Percentiles rank a stretch among this genome's conserved stretches.
These are phyloP conservation scores for Picochlorum costavermella DNA, from an alignment of 139 green algal species.

Conservation along the genomic window DNA sequence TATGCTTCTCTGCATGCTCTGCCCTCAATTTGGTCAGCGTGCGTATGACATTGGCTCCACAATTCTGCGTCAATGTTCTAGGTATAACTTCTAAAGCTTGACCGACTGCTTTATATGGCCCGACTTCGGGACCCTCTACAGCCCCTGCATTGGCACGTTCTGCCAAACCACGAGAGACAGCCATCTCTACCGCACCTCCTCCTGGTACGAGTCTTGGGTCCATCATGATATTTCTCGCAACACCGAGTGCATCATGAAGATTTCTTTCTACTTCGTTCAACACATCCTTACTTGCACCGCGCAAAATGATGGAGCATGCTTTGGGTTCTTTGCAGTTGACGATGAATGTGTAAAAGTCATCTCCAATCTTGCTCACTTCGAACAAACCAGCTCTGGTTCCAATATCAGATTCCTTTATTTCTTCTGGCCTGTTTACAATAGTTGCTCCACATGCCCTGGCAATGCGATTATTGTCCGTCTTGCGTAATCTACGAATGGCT, in stretches of 20 bases:
- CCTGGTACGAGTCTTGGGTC: constrained; percentile 90
- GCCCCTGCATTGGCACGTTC: constrained; percentile 38
- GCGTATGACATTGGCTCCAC: constrained; percentile 95
- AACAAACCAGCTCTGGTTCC: constrained; percentile 90
- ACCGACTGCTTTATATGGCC: constrained; percentile 64
- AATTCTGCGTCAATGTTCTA: constrained; percentile 94
- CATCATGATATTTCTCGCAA: constrained; percentile 85
- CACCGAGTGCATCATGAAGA: constrained; percentile 93
- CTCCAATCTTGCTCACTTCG: constrained; percentile 94
- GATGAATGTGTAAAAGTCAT: constrained; percentile 98
- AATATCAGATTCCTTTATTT: constrained; percentile 86
- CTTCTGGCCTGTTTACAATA: constrained; percentile 66
- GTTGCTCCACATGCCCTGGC: constrained; percentile 86
- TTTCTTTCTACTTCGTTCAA: constrained; percentile 95
- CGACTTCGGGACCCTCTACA: constrained; percentile 46
- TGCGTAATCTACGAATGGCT: constrained; percentile 92
- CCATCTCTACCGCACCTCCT: constrained; percentile 96
- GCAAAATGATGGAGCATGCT: constrained; percentile 88
- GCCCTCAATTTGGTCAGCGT: constrained; percentile 95
- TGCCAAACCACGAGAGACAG: constrained; percentile 56
- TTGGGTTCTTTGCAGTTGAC: constrained; percentile 96
- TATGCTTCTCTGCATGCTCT: constrained; percentile 53
- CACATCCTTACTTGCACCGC: constrained; percentile 81
- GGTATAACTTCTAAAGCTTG: constrained; percentile 95
- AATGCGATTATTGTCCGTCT: constrained; percentile 99